Evolutionary conservation across 208 protist genomes (phyloP).

Genomic region (Leptomonas seymouri): DNA sequence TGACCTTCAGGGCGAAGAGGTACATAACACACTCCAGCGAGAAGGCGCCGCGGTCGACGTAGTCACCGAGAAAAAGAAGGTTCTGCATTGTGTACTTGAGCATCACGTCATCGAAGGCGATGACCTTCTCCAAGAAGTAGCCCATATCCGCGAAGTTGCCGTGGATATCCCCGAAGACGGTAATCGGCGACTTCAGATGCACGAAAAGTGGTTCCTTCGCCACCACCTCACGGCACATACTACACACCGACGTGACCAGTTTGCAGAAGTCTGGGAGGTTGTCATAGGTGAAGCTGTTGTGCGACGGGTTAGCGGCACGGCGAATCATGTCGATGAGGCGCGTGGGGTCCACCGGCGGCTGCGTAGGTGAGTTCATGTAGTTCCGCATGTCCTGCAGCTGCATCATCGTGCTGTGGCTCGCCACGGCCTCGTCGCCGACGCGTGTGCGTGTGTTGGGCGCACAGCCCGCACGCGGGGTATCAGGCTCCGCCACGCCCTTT

Average conservation of each 20-base stretch:
- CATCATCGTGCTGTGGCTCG: slow-evolving; percentile 90
- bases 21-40: slow-evolving; percentile 92
- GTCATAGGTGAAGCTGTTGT: slow-evolving; percentile 85
- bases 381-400: slow-evolving; percentile 89
- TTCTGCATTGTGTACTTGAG: slow-evolving; percentile 90
- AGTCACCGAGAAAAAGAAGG: slow-evolving; percentile 98
- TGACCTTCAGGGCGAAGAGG: slow-evolving; percentile 89
- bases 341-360: slow-evolving; percentile 81
- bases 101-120: slow-evolving; percentile 90
- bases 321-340: slow-evolving; percentile 88
- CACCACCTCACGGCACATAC: slow-evolving; percentile 83
- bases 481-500: slow-evolving; percentile 82
- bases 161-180: slow-evolving; percentile 94
- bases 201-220: slow-evolving; percentile 89
- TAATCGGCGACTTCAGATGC: slow-evolving; percentile 87
- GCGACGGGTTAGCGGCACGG: slow-evolving; percentile 65
- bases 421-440: slow-evolving; percentile 82
- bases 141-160: slow-evolving; percentile 94
- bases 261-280: slow-evolving; percentile 84
- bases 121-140: slow-evolving; percentile 90
- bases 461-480: slow-evolving; percentile 81
- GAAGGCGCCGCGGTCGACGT: slow-evolving; percentile 96
- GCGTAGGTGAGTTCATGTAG: slow-evolving; percentile 88
- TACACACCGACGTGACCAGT: slow-evolving; percentile 87
- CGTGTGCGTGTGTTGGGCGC: slow-evolving; percentile 43